Percentiles rank a stretch among this genome's conserved stretches.
phyloP scores from a whole-genome alignment of 148 eudicot genomes.

The Rhododendron ovatum region DNA sequence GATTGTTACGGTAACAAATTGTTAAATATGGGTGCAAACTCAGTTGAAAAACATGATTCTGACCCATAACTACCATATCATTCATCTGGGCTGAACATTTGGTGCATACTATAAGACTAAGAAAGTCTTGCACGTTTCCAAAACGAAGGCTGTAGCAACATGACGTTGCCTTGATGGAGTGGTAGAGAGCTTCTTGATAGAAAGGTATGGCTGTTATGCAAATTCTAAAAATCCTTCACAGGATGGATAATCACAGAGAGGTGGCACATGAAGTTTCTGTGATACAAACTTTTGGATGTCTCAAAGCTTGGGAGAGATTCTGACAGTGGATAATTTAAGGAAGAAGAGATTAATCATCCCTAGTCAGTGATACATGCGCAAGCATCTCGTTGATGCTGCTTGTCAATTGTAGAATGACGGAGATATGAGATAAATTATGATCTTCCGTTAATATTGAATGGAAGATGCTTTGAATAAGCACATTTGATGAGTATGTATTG shows the following conservation, averaged over 20 bases:
- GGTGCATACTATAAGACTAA: neutral
- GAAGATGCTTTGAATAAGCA: neutral
- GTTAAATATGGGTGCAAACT: neutral
- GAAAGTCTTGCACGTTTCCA: neutral
- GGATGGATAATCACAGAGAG: neutral
- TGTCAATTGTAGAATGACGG: neutral
- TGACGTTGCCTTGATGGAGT: neutral
- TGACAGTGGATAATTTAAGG: neutral
- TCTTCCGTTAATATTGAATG: neutral
- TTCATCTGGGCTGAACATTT: neutral
- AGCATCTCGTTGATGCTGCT: neutral
- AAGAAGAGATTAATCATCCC: neutral
- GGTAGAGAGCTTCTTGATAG: neutral
- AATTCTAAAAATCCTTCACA: neutral
- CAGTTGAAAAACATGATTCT: neutral
- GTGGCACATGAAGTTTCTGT: neutral
- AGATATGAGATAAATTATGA: neutral
- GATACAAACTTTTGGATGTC: neutral
- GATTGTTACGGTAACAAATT: neutral
- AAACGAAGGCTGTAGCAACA: neutral
- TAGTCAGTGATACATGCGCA: neutral
- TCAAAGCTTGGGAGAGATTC: neutral
- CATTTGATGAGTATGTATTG: neutral
- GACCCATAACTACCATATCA: neutral
- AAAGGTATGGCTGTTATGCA: neutral